These are phyloP conservation scores for Chalciporus sphaerocephalus DNA, from an alignment of 768 basidiomycete genomes.

Conservation along the genomic window DNA sequence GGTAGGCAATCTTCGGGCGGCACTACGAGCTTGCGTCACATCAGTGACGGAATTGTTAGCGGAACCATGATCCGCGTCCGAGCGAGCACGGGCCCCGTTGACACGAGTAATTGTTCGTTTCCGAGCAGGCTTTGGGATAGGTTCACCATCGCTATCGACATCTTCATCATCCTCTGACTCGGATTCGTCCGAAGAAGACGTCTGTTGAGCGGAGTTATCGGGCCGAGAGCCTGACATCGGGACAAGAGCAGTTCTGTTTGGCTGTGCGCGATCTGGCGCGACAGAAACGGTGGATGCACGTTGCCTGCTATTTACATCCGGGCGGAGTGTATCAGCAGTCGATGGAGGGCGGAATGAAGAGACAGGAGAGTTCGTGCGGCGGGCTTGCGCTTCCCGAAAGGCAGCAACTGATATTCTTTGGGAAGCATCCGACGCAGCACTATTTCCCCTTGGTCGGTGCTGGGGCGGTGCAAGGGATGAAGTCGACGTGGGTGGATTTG, in stretches of 20 bases:
- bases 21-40: slow-evolving; percentile 2
- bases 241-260: slow-evolving; percentile 9
- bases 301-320: slow-evolving; percentile 21
- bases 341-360: slow-evolving; percentile 46
- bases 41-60: slow-evolving; percentile 1
- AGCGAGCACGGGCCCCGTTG: slow-evolving; percentile 9
- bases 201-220: slow-evolving; percentile 14
- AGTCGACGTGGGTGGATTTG: slow-evolving; percentile 24
- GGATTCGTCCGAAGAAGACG: slow-evolving; percentile 35
- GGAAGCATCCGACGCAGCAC: slow-evolving; percentile 58
- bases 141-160: slow-evolving; percentile 33
- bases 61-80: slow-evolving; percentile 17
- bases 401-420: slow-evolving; percentile 79
- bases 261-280: slow-evolving; percentile 14
- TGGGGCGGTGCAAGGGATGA: slow-evolving; percentile 34
- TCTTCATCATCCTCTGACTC: slow-evolving; percentile 35
- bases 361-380: slow-evolving; percentile 56
- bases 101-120: slow-evolving; percentile 33
- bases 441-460: slow-evolving; percentile 53
- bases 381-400: slow-evolving; percentile 72
- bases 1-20: slow-evolving; percentile 11
- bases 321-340: slow-evolving; percentile 27
- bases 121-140: slow-evolving; percentile 31
- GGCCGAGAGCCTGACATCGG: slow-evolving; percentile 11
- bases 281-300: slow-evolving; percentile 31